Conservation (phyloP, 345 rosid species). For the Salix brachista region DNA sequence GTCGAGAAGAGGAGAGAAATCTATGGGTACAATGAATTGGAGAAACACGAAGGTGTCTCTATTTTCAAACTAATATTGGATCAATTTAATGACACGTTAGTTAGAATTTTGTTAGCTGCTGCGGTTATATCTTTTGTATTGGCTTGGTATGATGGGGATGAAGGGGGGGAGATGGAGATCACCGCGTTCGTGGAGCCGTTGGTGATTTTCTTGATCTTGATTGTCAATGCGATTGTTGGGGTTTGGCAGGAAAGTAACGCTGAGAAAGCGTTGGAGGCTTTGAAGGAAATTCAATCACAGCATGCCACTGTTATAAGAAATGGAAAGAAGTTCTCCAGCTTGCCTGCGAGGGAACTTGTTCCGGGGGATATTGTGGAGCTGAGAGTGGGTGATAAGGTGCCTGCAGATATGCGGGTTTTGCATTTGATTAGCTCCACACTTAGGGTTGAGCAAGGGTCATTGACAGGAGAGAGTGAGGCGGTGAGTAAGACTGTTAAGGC, state of each 20-base stretch:
- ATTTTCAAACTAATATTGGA: constrained; percentile 63
- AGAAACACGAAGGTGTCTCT: constrained; percentile 69
- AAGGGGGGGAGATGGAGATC: constrained; percentile 86
- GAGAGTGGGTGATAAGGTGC: constrained; percentile 83
- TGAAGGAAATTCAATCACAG: constrained; percentile 87
- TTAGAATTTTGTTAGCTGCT: constrained; percentile 74
- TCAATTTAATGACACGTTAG: constrained; percentile 80
- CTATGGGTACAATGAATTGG: constrained; percentile 73
- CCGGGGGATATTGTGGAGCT: constrained; percentile 90
- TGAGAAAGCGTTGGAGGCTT: constrained; percentile 86
- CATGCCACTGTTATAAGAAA: constrained; percentile 69
- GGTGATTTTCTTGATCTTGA: constrained; percentile 83
- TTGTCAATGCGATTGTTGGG: constrained; percentile 84
- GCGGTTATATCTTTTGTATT: constrained; percentile 73
- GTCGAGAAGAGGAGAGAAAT: constrained; percentile 47
- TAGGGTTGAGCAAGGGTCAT: constrained; percentile 81
- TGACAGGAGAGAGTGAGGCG: constrained; percentile 93
- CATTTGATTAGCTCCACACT: constrained; percentile 68
- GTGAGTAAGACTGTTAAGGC: constrained; percentile 68
- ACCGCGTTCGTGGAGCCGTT: constrained; percentile 93
- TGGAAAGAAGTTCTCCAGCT: constrained; percentile 37
- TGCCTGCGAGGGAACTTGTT: constrained; percentile 82
- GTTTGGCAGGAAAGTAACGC: constrained; percentile 93
- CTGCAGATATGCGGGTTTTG: constrained; percentile 84
- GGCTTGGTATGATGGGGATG: constrained; percentile 74